These are phyloP conservation scores for Phlyctochytrium arcticum DNA, from an alignment of 192 early-diverging fungal genomes.

Conservation along the genomic window DNA sequence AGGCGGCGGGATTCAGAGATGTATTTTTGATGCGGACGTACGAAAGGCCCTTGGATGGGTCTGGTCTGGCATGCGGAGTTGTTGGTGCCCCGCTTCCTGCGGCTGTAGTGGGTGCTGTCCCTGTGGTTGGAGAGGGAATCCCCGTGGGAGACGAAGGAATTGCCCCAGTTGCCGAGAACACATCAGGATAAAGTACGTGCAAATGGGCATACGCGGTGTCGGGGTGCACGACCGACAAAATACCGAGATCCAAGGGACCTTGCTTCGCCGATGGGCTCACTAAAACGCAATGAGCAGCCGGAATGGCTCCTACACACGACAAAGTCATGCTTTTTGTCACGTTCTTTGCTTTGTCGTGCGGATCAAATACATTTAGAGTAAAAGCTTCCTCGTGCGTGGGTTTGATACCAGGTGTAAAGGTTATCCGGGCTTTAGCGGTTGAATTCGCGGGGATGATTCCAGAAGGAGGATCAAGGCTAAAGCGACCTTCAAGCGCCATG, in stretches of 20 bases:
- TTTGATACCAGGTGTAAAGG: slow-evolving; percentile 38
- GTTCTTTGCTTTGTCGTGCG: neutral
- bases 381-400: slow-evolving; percentile 23
- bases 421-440: slow-evolving; percentile 13
- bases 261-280: slow-evolving; percentile 37
- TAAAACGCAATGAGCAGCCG: slow-evolving; percentile 29
- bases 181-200: neutral
- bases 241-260: slow-evolving; percentile 41
- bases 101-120: too few species aligned
- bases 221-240: slow-evolving; percentile 24
- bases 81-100: too few species aligned
- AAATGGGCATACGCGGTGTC: neutral
- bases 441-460: slow-evolving; percentile 21
- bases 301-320: slow-evolving; percentile 32
- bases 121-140: neutral
- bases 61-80: too few species aligned
- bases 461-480: slow-evolving; percentile 22
- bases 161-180: neutral
- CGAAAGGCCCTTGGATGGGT: too few species aligned
- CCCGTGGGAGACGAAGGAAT: neutral
- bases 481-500: slow-evolving; percentile 36
- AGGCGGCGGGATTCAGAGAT: slow-evolving; percentile 28
- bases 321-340: slow-evolving; percentile 20
- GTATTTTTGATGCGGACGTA: slow-evolving; percentile 47
- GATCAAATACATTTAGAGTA: slow-evolving; percentile 28